These are phyloP conservation scores for Nicotiana paniculata DNA, from an alignment of 257 asterid genomes.

Conservation along the genomic window DNA sequence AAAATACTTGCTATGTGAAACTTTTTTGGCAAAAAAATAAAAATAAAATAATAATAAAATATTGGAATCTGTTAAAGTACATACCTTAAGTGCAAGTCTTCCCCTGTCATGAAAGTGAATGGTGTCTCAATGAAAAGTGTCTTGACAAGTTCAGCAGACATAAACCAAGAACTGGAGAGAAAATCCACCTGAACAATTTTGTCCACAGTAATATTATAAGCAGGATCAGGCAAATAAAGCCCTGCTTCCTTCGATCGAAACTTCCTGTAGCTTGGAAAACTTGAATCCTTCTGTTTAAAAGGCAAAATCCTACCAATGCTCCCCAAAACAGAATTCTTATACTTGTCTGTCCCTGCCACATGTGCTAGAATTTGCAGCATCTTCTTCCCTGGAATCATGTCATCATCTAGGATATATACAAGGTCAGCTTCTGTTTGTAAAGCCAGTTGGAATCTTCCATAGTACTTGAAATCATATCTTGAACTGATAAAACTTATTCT, in stretches of 20 bases:
- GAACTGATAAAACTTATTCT: slow-evolving; percentile 75
- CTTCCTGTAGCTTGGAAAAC: slow-evolving; percentile 91
- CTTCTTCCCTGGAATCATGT: slow-evolving; percentile 85
- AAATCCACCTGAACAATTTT: slow-evolving; percentile 85
- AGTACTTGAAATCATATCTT: slow-evolving; percentile 84
- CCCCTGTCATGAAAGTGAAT: slow-evolving; percentile 88
- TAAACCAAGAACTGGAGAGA: slow-evolving; percentile 91
- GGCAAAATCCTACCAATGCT: slow-evolving; percentile 95
- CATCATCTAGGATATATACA: slow-evolving; percentile 80
- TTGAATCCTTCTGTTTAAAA: slow-evolving; percentile 64
- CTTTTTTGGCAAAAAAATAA: neutral
- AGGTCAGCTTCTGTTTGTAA: slow-evolving; percentile 83
- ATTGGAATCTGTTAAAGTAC: neutral
- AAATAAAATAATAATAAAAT: too few relatives aligned
- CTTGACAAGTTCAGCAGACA: slow-evolving; percentile 78
- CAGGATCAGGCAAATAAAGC: slow-evolving; percentile 90
- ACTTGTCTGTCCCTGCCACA: slow-evolving; percentile 86
- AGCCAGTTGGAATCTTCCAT: slow-evolving; percentile 92
- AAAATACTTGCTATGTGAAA: neutral
- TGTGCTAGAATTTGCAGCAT: slow-evolving; percentile 82
- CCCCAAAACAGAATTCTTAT: slow-evolving; percentile 72
- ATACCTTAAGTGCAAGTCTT: slow-evolving; percentile 92
- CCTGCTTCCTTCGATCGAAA: slow-evolving; percentile 90
- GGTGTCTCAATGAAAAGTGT: slow-evolving; percentile 90
- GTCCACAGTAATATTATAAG: slow-evolving; percentile 67